Evolutionary conservation across 176 grass and related monocot species (phyloP).

Genomic region (Ensete glaucum): DNA sequence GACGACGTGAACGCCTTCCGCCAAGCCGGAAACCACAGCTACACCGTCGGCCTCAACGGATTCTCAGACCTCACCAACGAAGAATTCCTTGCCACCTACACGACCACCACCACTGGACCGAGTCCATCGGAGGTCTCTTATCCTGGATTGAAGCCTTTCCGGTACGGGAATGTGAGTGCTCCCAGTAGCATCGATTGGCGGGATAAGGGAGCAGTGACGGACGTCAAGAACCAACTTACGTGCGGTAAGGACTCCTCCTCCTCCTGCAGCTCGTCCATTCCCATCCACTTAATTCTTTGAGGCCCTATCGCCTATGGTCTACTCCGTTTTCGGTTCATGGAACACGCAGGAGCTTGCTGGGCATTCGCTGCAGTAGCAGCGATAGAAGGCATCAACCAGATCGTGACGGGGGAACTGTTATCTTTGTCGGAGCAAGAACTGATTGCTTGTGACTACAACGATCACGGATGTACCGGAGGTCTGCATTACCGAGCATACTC

Average conservation of each 20-base stretch:
- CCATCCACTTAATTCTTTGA: too few relatives aligned
- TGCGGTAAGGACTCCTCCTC: too few relatives aligned
- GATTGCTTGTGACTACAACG: slow-evolving; percentile 36
- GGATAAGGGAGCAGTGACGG: background rate
- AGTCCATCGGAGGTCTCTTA: too few relatives aligned
- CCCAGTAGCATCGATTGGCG: background rate
- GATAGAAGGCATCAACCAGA: too few relatives aligned
- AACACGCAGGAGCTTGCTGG: background rate
- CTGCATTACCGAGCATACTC: slow-evolving; percentile 5
- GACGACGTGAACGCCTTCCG: too few relatives aligned
- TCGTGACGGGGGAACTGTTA: background rate
- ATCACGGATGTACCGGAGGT: slow-evolving; percentile 33
- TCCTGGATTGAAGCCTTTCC: background rate
- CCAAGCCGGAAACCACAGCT: too few relatives aligned
- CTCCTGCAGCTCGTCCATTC: too few relatives aligned
- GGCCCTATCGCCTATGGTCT: too few relatives aligned
- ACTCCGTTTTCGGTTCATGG: too few relatives aligned
- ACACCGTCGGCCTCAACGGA: slow-evolving; percentile 46
- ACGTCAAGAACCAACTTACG: too few relatives aligned
- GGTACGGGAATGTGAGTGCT: background rate
- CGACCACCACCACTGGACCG: too few relatives aligned
- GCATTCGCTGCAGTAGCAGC: too few relatives aligned
- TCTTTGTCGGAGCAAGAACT: slow-evolving; percentile 42
- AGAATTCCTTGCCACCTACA: background rate
- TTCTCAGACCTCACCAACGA: slow-evolving; percentile 80